Base-by-base conservation (phyloP, 176 grass and related monocot species). In the Microstegium vimineum region DNA sequence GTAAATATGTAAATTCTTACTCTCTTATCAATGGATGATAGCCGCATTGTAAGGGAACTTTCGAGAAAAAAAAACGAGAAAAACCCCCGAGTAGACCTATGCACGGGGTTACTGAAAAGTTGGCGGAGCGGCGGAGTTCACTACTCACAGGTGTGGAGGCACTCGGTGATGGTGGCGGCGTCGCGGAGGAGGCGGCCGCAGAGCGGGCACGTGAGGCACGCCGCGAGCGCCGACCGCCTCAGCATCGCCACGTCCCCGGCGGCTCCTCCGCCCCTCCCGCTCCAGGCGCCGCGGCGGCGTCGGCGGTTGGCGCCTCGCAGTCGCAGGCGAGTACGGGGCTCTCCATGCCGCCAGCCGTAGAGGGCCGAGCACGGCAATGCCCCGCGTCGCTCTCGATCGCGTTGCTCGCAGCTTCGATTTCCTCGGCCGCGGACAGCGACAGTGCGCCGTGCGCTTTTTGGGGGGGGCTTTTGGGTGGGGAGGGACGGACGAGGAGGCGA, bases 121-220 rank as follows among this genome's bases (percentile, higher is more conserved):
- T 73, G 73, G 46, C 32, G 43, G 34, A 5, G 27, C n/a, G n/a
- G n/a, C 7, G n/a, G 38, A 22, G 40, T 2, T n/a, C n/a, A n/a
- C n/a, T 20, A 75, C 92, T 92, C 89, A 94, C 92, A 94, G 56
- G 89, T 92, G 87, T 94, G 92, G 70, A 94, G 92, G 78, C 92
- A 94, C 87, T 94, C 89, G 56, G 89, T 86, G 52, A 94, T 87
- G 89, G 92, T 94, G 79, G 82, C 69, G 33, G 92, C 89, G 78
- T 92, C 89, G 66, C 87, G 90, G 81, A 94, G 47, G 63, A 94
- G 85, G 32, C 77, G 88, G 80, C 77, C 30, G 84, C 92, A 94
- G 37, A 92, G 87, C 35, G 82, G 74, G 78, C 92, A 94, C 84
- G 84, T 92, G 31, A 94, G 76, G 89, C 87, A 83, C 43, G 63